Conservation (phyloP, 805 yeast species). For the Tetrapisispora fleetii region DNA sequence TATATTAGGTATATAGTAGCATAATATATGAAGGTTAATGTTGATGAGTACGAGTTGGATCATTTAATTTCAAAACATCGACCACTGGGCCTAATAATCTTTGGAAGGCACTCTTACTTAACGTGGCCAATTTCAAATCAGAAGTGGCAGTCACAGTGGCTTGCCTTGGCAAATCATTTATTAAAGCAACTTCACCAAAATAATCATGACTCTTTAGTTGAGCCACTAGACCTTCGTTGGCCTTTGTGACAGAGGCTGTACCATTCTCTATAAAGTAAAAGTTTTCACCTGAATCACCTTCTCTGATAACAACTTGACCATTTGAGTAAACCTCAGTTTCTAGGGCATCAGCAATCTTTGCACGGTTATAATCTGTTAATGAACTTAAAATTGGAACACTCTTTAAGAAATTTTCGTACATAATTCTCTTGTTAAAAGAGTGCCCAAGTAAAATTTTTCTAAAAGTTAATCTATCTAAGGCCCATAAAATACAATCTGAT, state of each 20-base stretch:
- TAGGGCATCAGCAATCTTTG: constrained; percentile 90
- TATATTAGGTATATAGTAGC: neutral
- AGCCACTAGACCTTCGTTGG: constrained; percentile 49
- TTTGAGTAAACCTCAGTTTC: constrained; percentile 61
- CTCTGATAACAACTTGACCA: constrained; percentile 67
- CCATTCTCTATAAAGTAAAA: constrained; percentile 76
- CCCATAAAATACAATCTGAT: constrained; percentile 74
- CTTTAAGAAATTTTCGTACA: constrained; percentile 82
- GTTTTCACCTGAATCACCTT: constrained; percentile 78
- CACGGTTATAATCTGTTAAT: constrained; percentile 71
- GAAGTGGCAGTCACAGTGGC: constrained; percentile 80
- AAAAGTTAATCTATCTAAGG: constrained; percentile 86
- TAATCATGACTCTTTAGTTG: constrained; percentile 73
- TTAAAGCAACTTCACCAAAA: constrained; percentile 91
- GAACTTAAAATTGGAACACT: constrained; percentile 73
- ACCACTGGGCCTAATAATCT: constrained; percentile 92
- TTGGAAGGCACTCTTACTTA: constrained; percentile 88
- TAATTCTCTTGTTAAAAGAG: constrained; percentile 77
- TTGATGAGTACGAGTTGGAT: constrained; percentile 43
- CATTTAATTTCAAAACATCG: constrained; percentile 74
- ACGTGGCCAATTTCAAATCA: constrained; percentile 76
- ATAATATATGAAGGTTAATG: neutral
- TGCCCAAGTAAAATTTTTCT: constrained; percentile 85
- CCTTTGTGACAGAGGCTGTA: constrained; percentile 60
- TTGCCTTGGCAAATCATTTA: constrained; percentile 86